phyloP scores from a whole-genome alignment of 352 stramenopile species.

The Lagenidium sp. region DNA sequence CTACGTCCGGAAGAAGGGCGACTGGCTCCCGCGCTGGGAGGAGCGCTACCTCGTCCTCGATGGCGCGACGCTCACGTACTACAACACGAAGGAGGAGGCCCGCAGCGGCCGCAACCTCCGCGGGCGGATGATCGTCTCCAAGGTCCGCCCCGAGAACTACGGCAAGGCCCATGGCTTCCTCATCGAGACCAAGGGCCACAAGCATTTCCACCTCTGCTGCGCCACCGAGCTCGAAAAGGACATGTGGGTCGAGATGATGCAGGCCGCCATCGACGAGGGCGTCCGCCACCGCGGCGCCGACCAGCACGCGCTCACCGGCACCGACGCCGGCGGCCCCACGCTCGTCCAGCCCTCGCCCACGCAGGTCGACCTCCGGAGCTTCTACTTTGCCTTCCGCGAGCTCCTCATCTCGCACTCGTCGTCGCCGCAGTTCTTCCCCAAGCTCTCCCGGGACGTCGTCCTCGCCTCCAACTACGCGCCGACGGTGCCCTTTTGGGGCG shows the following conservation, averaged over 20 bases:
- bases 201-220: slow-evolving; percentile 84
- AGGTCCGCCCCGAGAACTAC: slow-evolving; percentile 80
- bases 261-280: slow-evolving; percentile 76
- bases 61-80: slow-evolving; percentile 74
- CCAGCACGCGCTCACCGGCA: slow-evolving; percentile 35
- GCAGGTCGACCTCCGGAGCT: slow-evolving; percentile 77
- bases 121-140: slow-evolving; percentile 73
- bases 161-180: slow-evolving; percentile 84
- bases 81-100: slow-evolving; percentile 84
- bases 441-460: slow-evolving; percentile 74
- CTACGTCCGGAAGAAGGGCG: slow-evolving; percentile 85
- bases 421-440: slow-evolving; percentile 84
- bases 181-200: slow-evolving; percentile 83
- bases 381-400: slow-evolving; percentile 84
- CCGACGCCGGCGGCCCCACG: too few species aligned
- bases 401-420: slow-evolving; percentile 84
- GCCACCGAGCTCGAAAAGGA: slow-evolving; percentile 83
- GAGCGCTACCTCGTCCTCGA: slow-evolving; percentile 85
- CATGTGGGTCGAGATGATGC: slow-evolving; percentile 91
- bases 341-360: slow-evolving; percentile 27
- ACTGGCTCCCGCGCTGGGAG: slow-evolving; percentile 87
- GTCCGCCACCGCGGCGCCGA: slow-evolving; percentile 23
- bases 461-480: slow-evolving; percentile 85
- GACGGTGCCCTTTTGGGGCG: slow-evolving; percentile 83
- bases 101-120: slow-evolving; percentile 70